These are phyloP conservation scores for Aspergillus coremiiformis DNA, from an alignment of 495 filamentous ascomycete species.

Conservation along the genomic window DNA sequence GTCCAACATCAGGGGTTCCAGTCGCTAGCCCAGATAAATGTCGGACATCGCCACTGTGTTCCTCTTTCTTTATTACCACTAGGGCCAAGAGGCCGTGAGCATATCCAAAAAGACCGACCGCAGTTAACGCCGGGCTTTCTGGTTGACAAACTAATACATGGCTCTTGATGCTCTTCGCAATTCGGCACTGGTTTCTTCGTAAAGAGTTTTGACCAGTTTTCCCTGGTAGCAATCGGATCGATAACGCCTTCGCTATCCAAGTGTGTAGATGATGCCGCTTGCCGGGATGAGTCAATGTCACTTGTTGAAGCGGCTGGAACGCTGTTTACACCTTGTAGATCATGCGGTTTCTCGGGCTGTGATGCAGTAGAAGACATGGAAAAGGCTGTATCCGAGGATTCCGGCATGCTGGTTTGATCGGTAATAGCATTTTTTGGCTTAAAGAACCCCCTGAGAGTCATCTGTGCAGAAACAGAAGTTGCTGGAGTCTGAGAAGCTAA, in stretches of 20 bases:
- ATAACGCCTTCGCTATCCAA: slow-evolving; percentile 36
- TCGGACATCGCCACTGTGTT: slow-evolving; percentile 76
- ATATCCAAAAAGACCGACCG: slow-evolving; percentile 83
- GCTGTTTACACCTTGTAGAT: neutral
- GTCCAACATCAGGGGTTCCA: slow-evolving; percentile 47
- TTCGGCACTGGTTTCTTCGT: slow-evolving; percentile 63
- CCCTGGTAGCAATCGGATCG: slow-evolving; percentile 67
- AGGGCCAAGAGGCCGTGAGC: slow-evolving; percentile 71
- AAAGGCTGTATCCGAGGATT: neutral
- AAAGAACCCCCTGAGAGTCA: slow-evolving; percentile 79
- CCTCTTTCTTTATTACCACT: slow-evolving; percentile 73
- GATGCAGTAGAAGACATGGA: neutral
- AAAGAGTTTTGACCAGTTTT: slow-evolving; percentile 82
- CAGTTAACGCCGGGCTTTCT: slow-evolving; percentile 83
- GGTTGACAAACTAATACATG: slow-evolving; percentile 70
- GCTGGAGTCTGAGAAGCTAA: slow-evolving; percentile 12
- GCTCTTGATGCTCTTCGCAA: slow-evolving; percentile 79
- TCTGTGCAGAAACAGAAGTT: slow-evolving; percentile 49
- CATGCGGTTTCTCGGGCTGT: neutral
- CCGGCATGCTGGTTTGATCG: neutral
- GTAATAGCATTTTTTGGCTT: slow-evolving; percentile 41
- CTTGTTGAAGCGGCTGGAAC: neutral
- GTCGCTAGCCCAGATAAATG: slow-evolving; percentile 88
- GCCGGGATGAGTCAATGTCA: neutral
- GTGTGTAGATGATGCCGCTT: neutral